Conservation (phyloP, 352 stramenopile genomes). For the Aphanomyces cochlioides region DNA sequence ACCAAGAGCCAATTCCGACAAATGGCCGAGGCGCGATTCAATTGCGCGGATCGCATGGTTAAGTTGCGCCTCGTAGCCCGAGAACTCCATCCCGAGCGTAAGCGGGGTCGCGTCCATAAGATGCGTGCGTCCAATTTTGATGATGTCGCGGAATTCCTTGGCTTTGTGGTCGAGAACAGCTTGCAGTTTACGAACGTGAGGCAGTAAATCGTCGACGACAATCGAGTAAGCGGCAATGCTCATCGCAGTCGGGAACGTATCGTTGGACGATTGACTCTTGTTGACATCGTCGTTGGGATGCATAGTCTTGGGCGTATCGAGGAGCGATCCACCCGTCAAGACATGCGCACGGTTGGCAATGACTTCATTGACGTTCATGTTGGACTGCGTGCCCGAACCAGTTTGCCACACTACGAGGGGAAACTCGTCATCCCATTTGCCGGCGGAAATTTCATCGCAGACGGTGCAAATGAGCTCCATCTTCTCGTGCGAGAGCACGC, state of each 20-base stretch:
- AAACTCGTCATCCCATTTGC: slow-evolving; percentile 6
- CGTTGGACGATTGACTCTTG: slow-evolving; percentile 69
- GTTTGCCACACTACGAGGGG: slow-evolving; percentile 64
- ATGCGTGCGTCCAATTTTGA: slow-evolving; percentile 60
- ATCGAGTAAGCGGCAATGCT: slow-evolving; percentile 48
- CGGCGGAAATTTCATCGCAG: slow-evolving; percentile 15
- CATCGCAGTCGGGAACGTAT: slow-evolving; percentile 57
- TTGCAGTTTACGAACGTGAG: slow-evolving; percentile 38
- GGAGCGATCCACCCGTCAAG: slow-evolving; percentile 56
- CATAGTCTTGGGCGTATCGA: slow-evolving; percentile 84
- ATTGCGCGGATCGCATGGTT: slow-evolving; percentile 52
- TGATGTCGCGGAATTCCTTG: slow-evolving; percentile 38
- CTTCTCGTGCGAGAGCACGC: slow-evolving; percentile 4
- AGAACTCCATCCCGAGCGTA: slow-evolving; percentile 49
- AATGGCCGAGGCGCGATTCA: slow-evolving; percentile 42
- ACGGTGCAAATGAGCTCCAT: slow-evolving; percentile 3
- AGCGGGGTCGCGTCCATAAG: slow-evolving; percentile 75
- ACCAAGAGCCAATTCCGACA: slow-evolving; percentile 52
- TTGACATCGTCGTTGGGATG: slow-evolving; percentile 72
- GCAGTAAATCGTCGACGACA: slow-evolving; percentile 60
- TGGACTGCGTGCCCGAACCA: slow-evolving; percentile 94
- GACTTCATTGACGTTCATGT: slow-evolving; percentile 99
- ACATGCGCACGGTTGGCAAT: slow-evolving; percentile 89
- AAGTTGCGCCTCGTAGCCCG: slow-evolving; percentile 51
- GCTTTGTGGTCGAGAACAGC: slow-evolving; percentile 48